These are phyloP conservation scores for Biscogniauxia sp. DNA, from an alignment of 2,329 filamentous ascomycete species.

Conservation along the genomic window DNA sequence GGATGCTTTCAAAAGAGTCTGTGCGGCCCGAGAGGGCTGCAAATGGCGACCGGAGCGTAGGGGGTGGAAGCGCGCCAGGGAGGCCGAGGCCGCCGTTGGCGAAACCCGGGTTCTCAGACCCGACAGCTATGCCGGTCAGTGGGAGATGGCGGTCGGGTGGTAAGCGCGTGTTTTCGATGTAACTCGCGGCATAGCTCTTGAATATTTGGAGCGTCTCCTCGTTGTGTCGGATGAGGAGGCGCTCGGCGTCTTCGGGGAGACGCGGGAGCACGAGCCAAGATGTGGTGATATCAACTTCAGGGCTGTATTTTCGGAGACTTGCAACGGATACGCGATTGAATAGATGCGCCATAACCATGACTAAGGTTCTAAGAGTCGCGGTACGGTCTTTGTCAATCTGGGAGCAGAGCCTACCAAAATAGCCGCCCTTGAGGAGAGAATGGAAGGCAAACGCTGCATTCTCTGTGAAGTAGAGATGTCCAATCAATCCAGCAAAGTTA, in stretches of 20 bases:
- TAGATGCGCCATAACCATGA: conserved; percentile 68
- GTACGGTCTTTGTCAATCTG: conserved; percentile 49
- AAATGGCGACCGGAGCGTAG: conserved; percentile 62
- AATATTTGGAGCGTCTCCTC: conserved; percentile 64
- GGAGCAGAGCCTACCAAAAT: conserved; percentile 62
- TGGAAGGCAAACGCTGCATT: conserved; percentile 77
- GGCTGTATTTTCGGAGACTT: background rate
- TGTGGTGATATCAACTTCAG: conserved; percentile 52
- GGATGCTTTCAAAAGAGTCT: conserved; percentile 63
- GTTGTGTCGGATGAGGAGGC: conserved; percentile 62
- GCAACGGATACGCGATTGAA: conserved; percentile 60
- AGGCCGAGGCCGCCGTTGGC: conserved; percentile 1
- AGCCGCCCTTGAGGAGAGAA: conserved; percentile 67
- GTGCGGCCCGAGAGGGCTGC: conserved; percentile 66
- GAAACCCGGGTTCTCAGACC: conserved; percentile 6
- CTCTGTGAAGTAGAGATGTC: conserved; percentile 74
- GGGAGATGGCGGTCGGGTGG: conserved; percentile 56
- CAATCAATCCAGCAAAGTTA: conserved; percentile 69
- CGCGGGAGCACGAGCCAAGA: conserved; percentile 65
- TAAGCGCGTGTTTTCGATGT: conserved; percentile 61
- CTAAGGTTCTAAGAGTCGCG: conserved; percentile 45
- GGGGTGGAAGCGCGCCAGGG: conserved; percentile 8
- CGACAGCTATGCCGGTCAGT: conserved; percentile 41
- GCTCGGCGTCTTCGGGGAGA: conserved; percentile 56
- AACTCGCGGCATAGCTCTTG: conserved; percentile 66